A percentile compares a stretch with the other conserved stretches of the same genome.
phyloP scores from a whole-genome alignment of 1,284 basidiomycete genomes.

The Fomitopsis betulina region DNA sequence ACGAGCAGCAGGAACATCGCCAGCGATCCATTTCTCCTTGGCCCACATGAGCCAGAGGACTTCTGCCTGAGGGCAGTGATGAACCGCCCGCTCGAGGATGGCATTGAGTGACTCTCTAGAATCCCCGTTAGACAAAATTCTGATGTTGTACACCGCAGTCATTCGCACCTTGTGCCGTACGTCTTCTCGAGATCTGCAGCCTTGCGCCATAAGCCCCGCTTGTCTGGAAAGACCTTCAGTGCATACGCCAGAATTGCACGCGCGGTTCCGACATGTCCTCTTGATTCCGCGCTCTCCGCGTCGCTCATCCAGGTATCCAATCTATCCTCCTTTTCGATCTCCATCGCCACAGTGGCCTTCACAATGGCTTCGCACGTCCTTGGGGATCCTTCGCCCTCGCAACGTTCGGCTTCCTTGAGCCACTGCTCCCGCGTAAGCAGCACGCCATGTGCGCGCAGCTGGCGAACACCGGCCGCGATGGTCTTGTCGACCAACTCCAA shows the following conservation, averaged over 20 bases:
- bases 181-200: slow-evolving; percentile 91
- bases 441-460: slow-evolving; percentile 81
- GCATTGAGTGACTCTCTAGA: slow-evolving; percentile 76
- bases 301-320: slow-evolving; percentile 90
- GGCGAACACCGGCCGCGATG: slow-evolving; percentile 79
- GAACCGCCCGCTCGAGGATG: slow-evolving; percentile 79
- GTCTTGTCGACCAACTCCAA: slow-evolving; percentile 81
- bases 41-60: slow-evolving; percentile 97
- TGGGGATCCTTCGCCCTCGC: slow-evolving; percentile 83
- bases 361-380: slow-evolving; percentile 93
- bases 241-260: slow-evolving; percentile 88
- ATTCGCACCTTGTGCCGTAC: slow-evolving; percentile 68
- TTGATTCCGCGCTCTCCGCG: slow-evolving; percentile 76
- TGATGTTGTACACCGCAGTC: slow-evolving; percentile 15
- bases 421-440: slow-evolving; percentile 92
- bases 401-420: slow-evolving; percentile 92
- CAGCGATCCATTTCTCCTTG: slow-evolving; percentile 89
- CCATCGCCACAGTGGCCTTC: slow-evolving; percentile 92
- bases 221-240: slow-evolving; percentile 87
- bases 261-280: slow-evolving; percentile 78
- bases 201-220: slow-evolving; percentile 78
- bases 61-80: slow-evolving; percentile 91
- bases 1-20: slow-evolving; percentile 85
- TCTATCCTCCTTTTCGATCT: slow-evolving; percentile 92
- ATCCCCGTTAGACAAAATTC: slow-evolving; percentile 3